Percentiles rank a stretch among this genome's conserved stretches.
These are phyloP conservation scores for Takashimella koratensis DNA, from an alignment of 1,284 basidiomycete genomes.

Conservation along the genomic window DNA sequence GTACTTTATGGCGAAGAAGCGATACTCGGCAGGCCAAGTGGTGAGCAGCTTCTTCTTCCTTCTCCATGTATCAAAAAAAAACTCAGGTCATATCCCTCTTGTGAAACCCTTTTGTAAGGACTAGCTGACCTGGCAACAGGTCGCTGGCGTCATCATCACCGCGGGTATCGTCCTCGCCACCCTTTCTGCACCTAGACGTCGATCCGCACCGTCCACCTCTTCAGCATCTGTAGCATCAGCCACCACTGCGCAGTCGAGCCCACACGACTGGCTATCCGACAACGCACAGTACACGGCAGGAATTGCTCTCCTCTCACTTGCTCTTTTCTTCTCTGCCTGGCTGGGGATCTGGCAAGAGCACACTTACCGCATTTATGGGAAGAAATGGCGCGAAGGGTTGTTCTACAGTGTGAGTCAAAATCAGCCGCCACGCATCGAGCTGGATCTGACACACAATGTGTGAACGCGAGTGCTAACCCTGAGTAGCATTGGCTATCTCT, in stretches of 20 bases:
- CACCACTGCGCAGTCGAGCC: not conserved
- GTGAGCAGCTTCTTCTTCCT: conserved; percentile 22
- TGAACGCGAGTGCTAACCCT: too few species aligned
- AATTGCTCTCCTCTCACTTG: conserved; percentile 67
- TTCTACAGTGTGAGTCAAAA: conserved; percentile 60
- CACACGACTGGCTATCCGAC: conserved; percentile 34
- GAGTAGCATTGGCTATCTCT: conserved; percentile 59
- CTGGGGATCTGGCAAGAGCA: conserved; percentile 84
- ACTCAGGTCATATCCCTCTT: too few species aligned
- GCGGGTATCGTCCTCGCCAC: conserved; percentile 79
- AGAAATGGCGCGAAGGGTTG: conserved; percentile 81
- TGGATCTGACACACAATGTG: conserved; percentile 8
- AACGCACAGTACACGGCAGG: conserved; percentile 60
- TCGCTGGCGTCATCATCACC: conserved; percentile 74
- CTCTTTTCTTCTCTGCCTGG: conserved; percentile 74
- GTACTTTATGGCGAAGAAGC: conserved; percentile 50
- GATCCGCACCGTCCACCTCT: conserved; percentile 14
- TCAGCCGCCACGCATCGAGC: not conserved
- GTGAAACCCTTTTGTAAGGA: too few species aligned
- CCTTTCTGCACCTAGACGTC: conserved; percentile 59
- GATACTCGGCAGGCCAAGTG: conserved; percentile 67
- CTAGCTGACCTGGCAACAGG: too few species aligned
- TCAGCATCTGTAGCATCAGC: conserved; percentile 9
- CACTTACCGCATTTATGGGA: conserved; percentile 68
- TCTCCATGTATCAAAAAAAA: too few species aligned